A percentile compares a stretch with the other conserved stretches of the same genome.
phyloP scores from a whole-genome alignment of 768 basidiomycete species.

The Rhodotorula kratochvilovae region DNA sequence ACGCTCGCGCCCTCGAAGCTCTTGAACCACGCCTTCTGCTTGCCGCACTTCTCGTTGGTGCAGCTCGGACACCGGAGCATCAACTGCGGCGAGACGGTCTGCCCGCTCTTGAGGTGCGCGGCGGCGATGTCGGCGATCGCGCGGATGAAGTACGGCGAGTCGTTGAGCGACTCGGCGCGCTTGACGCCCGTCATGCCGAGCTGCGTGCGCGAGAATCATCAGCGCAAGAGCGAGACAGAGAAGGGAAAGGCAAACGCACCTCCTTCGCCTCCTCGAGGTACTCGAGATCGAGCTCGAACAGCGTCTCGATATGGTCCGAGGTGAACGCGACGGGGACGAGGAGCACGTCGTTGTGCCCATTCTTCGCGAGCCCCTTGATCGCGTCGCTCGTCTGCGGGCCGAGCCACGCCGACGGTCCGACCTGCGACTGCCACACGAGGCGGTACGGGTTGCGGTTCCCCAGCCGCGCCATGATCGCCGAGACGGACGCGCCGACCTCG shows the following conservation, averaged over 20 bases:
- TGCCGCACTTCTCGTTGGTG: constrained; percentile 76
- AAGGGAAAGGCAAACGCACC: constrained; percentile 53
- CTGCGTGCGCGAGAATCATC: constrained; percentile 50
- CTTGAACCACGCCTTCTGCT: constrained; percentile 80
- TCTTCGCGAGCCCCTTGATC: constrained; percentile 59
- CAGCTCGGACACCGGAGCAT: constrained; percentile 89
- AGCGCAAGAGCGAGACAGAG: neutral
- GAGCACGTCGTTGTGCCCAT: constrained; percentile 54
- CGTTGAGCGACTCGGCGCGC: constrained; percentile 86
- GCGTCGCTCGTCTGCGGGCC: constrained; percentile 92
- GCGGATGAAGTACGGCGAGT: constrained; percentile 89
- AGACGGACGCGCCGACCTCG: constrained; percentile 90
- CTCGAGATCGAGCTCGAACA: constrained; percentile 93
- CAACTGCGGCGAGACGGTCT: constrained; percentile 58
- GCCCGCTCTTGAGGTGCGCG: constrained; percentile 57
- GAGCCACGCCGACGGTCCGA: constrained; percentile 97
- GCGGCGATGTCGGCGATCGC: constrained; percentile 87
- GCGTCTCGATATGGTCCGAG: constrained; percentile 96
- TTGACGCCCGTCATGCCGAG: constrained; percentile 77
- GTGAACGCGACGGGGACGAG: constrained; percentile 97
- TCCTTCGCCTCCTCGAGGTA: constrained; percentile 84
- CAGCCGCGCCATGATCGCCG: constrained; percentile 85
- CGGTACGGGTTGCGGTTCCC: constrained; percentile 69
- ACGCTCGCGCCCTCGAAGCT: constrained; percentile 5
- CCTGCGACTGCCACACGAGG: constrained; percentile 95